Conservation (phyloP, 2,329 filamentous ascomycete genomes). For the Claviceps citrina region DNA sequence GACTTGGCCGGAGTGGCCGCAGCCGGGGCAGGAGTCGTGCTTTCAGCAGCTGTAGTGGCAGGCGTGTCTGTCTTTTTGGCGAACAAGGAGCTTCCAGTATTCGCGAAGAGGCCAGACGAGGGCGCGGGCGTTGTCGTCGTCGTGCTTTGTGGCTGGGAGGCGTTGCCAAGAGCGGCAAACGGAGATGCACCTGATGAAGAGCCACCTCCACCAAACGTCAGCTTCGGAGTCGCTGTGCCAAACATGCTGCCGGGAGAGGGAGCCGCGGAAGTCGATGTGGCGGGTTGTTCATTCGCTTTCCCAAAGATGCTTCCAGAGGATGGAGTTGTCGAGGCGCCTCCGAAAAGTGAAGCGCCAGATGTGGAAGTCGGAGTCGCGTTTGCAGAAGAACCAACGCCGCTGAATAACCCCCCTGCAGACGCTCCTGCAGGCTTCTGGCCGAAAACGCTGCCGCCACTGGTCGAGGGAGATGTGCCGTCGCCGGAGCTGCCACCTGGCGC, state of each 20-base stretch:
- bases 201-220: conserved; percentile 12
- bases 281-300: conserved; percentile 1
- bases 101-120: conserved; percentile 17
- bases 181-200: conserved; percentile 5
- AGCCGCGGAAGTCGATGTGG: conserved; percentile 7
- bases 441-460: conserved; percentile 16
- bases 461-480: conserved; percentile 16
- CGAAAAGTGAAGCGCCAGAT: conserved; percentile 17
- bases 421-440: conserved; percentile 18
- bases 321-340: conserved; percentile 10
- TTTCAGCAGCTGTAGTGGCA: background rate
- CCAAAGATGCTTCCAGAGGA: conserved; percentile 9
- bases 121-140: conserved; percentile 14
- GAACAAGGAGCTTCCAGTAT: conserved; percentile 15
- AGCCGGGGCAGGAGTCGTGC: conserved; percentile 8
- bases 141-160: conserved; percentile 9
- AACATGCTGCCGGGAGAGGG: conserved; percentile 8
- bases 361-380: conserved; percentile 14
- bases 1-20: conserved; percentile 14
- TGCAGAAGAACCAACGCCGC: conserved; percentile 11
- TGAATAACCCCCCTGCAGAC: conserved; percentile 15
- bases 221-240: conserved; percentile 10
- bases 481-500: conserved; percentile 12
- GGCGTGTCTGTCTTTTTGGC: conserved; percentile 11
- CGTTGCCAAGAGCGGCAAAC: conserved; percentile 7